phyloP scores from a whole-genome alignment of 2,329 filamentous ascomycete genomes.

The Penicillium frequentans region DNA sequence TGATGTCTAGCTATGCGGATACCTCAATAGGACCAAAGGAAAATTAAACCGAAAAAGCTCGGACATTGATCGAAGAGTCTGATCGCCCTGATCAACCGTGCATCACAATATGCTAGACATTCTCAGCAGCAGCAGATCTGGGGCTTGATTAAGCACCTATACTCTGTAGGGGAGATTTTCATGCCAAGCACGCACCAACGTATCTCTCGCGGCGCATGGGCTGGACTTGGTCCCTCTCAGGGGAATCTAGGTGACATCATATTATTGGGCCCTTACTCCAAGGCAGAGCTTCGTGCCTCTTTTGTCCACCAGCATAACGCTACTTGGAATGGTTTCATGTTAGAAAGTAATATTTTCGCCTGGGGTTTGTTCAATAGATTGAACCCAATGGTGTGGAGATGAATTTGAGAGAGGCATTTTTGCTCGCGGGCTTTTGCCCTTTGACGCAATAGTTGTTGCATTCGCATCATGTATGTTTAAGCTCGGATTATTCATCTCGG shows the following conservation, averaged over 20 bases:
- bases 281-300: slow-evolving; percentile 8
- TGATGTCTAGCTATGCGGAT: slow-evolving; percentile 7
- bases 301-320: slow-evolving; percentile 11
- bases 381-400: not conserved
- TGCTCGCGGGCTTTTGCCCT: not conserved
- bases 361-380: slow-evolving; percentile 15
- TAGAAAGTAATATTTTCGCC: not conserved
- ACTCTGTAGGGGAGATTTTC: not conserved
- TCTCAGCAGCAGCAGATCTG: slow-evolving; percentile 1
- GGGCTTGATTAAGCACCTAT: not conserved
- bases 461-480: slow-evolving; percentile 5
- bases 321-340: slow-evolving; percentile 11
- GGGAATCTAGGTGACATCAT: slow-evolving; percentile 17
- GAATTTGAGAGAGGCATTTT: not conserved
- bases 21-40: slow-evolving; percentile 7
- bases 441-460: not conserved
- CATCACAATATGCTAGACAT: slow-evolving; percentile 13
- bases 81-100: slow-evolving; percentile 7
- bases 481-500: not conserved
- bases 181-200: slow-evolving; percentile 1
- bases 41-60: not conserved
- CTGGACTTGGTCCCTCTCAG: not conserved
- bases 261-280: slow-evolving; percentile 14
- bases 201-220: slow-evolving; percentile 4
- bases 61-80: slow-evolving; percentile 4